These are phyloP conservation scores for Isabelozyma gotoi DNA, from an alignment of 805 yeast species.

Conservation along the genomic window DNA sequence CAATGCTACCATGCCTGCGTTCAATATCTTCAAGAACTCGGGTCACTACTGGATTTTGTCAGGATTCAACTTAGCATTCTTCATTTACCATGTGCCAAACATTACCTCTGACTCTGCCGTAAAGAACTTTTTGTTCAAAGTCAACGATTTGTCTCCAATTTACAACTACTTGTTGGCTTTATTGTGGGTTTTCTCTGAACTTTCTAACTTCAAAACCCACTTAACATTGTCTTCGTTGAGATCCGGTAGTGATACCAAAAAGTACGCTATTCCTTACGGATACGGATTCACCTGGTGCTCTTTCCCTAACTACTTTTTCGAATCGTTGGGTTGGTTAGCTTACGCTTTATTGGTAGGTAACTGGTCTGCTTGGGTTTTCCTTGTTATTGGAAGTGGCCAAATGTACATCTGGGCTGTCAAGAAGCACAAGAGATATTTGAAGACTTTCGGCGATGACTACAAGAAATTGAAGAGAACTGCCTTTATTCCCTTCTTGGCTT, in stretches of 20 bases:
- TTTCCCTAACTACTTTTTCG: constrained; percentile 95
- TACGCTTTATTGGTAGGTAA: constrained; percentile 74
- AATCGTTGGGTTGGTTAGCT: constrained; percentile 70
- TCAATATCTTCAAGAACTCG: constrained; percentile 84
- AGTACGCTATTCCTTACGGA: constrained; percentile 74
- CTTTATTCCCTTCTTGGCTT: constrained; percentile 72
- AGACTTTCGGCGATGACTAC: constrained; percentile 74
- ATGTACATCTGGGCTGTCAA: constrained; percentile 92
- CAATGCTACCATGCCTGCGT: constrained; percentile 86
- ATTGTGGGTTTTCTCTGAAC: constrained; percentile 60
- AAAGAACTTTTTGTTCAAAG: constrained; percentile 40
- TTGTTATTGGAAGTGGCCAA: constrained; percentile 68
- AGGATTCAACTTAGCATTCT: constrained; percentile 58
- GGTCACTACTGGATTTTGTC: constrained; percentile 91
- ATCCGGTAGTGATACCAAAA: constrained; percentile 46
- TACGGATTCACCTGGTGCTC: constrained; percentile 79
- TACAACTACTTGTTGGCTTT: constrained; percentile 33
- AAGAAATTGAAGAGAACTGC: constrained; percentile 73
- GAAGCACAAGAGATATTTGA: constrained; percentile 69
- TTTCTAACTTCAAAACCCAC: constrained; percentile 74
- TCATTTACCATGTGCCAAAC: constrained; percentile 35
- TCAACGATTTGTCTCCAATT: constrained; percentile 37
- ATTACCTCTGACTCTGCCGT: constrained; percentile 9
- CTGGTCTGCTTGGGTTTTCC: constrained; percentile 72
- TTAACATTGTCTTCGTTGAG: constrained; percentile 60